Evolutionary conservation across 2,329 filamentous ascomycete genomes (phyloP).

Genomic region (Rhytidhysteron rufulum): DNA sequence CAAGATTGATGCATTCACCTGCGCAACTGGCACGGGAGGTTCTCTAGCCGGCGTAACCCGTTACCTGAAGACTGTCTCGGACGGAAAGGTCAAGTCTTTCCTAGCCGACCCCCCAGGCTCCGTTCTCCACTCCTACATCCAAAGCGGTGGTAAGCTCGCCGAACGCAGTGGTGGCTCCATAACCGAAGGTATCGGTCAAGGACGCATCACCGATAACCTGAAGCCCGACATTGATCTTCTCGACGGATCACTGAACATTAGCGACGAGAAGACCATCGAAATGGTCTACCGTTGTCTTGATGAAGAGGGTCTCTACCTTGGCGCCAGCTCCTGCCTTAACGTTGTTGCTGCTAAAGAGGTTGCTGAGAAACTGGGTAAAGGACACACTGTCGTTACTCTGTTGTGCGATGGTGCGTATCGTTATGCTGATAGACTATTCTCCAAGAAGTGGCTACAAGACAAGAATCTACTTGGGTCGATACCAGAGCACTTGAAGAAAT

Average conservation of each 20-base stretch:
- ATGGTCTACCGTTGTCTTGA: slow-evolving; percentile 98
- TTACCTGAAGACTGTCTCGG: slow-evolving; percentile 79
- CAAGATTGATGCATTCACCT: slow-evolving; percentile 89
- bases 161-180: slow-evolving; percentile 84
- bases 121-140: slow-evolving; percentile 88
- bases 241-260: slow-evolving; percentile 79
- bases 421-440: slow-evolving; percentile 93
- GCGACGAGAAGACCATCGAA: slow-evolving; percentile 90
- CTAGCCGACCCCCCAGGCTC: slow-evolving; percentile 92
- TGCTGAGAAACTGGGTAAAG: slow-evolving; percentile 81
- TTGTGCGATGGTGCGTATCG: slow-evolving; percentile 96
- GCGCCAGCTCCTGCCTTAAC: slow-evolving; percentile 89
- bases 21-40: slow-evolving; percentile 87
- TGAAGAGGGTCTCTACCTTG: slow-evolving; percentile 92
- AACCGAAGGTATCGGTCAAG: slow-evolving; percentile 96
- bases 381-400: slow-evolving; percentile 88
- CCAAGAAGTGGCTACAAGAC: slow-evolving; percentile 79
- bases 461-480: slow-evolving; percentile 81
- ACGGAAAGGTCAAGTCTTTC: slow-evolving; percentile 77
- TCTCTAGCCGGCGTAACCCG: slow-evolving; percentile 85
- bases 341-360: slow-evolving; percentile 94
- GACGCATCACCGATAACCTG: slow-evolving; percentile 92
- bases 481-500: slow-evolving; percentile 82
- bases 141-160: slow-evolving; percentile 75
- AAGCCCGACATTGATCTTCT: slow-evolving; percentile 77